Conservation (phyloP, 192 early-diverging fungal genomes). For the Kappamyces sp. region DNA sequence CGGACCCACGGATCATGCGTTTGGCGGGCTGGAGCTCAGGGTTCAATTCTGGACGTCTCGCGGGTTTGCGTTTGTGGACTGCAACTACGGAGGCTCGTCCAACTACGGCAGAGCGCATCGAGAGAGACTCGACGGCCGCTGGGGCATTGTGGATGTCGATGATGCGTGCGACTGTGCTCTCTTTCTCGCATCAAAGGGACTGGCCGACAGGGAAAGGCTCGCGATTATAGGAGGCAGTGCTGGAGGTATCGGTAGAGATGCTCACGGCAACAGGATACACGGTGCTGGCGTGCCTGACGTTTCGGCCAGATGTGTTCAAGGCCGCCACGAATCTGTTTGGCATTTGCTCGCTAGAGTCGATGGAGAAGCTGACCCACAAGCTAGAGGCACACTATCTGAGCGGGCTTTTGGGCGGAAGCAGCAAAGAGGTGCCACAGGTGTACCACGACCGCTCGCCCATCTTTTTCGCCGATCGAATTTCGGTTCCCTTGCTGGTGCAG, state of each 20-base stretch:
- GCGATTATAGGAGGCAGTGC: conserved; percentile 64
- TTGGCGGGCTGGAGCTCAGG: conserved; percentile 33
- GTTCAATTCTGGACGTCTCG: conserved; percentile 74
- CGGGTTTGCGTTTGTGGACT: conserved; percentile 64
- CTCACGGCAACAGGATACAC: conserved; percentile 46
- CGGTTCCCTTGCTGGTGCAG: conserved; percentile 62
- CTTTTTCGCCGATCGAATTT: conserved; percentile 49
- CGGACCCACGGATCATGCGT: conserved; percentile 47
- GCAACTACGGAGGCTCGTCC: conserved; percentile 75
- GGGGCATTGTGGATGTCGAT: conserved; percentile 71
- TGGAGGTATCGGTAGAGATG: conserved; percentile 26
- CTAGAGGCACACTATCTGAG: conserved; percentile 55
- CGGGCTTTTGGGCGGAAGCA: conserved; percentile 51
- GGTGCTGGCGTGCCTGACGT: conserved; percentile 57
- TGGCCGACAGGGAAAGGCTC: conserved; percentile 55
- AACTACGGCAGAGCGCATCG: conserved; percentile 67
- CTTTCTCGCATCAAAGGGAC: conserved; percentile 46
- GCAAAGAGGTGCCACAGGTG: conserved; percentile 43
- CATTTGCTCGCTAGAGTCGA: conserved; percentile 59
- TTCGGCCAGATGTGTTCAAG: conserved; percentile 64
- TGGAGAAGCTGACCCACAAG: conserved; percentile 74
- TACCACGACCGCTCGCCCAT: conserved; percentile 64
- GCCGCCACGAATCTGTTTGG: conserved; percentile 66
- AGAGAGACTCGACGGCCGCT: conserved; percentile 61
- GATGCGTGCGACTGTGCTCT: conserved; percentile 69